Evolutionary conservation across 495 filamentous ascomycete species (phyloP), one percentile per base, ranked within the genome.

Genomic region (Letharia lupina): DNA sequence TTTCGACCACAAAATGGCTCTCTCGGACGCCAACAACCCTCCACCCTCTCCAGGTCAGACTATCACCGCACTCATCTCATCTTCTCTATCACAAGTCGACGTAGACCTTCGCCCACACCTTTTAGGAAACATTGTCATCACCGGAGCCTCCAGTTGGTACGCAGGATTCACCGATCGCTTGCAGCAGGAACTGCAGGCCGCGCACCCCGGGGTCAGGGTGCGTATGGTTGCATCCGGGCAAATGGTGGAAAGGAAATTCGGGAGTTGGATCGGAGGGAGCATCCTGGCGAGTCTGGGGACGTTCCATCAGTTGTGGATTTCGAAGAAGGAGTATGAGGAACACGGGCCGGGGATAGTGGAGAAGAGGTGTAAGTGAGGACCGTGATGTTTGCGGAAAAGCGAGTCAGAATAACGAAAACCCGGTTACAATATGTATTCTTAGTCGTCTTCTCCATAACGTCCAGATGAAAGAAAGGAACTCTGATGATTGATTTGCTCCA

Each of bases 291-390:
- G 92, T 77, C 76, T 99, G 79, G 95, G 95, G 12, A 96, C 91
- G n/a, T 99, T 99, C 76, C 94, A 99, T 79, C 93, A 97, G 76
- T 90, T 98, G 89, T 99, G 94, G 94, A 92, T 99, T 68, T 91
- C 87, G 31, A 83, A 83, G 78, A 86, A 86, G 70, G 83, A 84
- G 65, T 84, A 83, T 65, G 84, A 86, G 8, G 82, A 86, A 66
- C 79, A 84, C 70, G 84, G 83, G 3, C 74, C 81, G 44, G 78
- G 79, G 65, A 85, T 86, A 70, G 79, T 85, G n/a, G 81, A 85
- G 73, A 85, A 86, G 75, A 79, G 82, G 66, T 86, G 81, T 76
- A 84, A 83, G 69, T 84, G 73, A 76, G 20, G 35, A 33, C 40
- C 23, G 2, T 33, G 31, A 0, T 35, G 2, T 37, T 37, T 37